These are phyloP conservation scores for Mortierella alpina DNA, from an alignment of 192 early-diverging fungal genomes.

Conservation along the genomic window DNA sequence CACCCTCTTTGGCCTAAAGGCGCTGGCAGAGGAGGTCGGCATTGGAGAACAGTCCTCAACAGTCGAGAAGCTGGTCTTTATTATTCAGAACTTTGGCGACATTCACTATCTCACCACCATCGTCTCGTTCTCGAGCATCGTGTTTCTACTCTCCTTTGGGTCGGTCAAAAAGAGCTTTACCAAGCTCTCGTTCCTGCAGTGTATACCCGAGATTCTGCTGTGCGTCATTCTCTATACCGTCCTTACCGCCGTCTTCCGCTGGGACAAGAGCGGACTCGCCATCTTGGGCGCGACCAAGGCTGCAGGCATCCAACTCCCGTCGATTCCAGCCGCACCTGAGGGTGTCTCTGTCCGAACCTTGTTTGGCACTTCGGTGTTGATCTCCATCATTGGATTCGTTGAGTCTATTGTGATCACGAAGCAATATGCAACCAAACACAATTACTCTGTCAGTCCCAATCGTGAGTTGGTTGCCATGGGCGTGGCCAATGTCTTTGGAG, in stretches of 20 bases:
- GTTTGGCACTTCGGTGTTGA: slow-evolving; percentile 85
- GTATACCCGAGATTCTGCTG: slow-evolving; percentile 92
- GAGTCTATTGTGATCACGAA: slow-evolving; percentile 96
- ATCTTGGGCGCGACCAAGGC: slow-evolving; percentile 85
- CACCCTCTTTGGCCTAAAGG: slow-evolving; percentile 75
- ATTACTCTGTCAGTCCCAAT: slow-evolving; percentile 94
- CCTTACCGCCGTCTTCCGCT: slow-evolving; percentile 70
- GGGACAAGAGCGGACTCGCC: slow-evolving; percentile 77
- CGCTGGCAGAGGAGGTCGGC: slow-evolving; percentile 53
- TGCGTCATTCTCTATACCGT: slow-evolving; percentile 82
- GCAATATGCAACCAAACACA: slow-evolving; percentile 90
- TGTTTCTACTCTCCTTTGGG: slow-evolving; percentile 72
- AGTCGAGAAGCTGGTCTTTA: slow-evolving; percentile 77
- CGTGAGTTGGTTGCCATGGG: slow-evolving; percentile 97
- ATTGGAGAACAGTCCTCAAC: slow-evolving; percentile 80
- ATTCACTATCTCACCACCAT: slow-evolving; percentile 76
- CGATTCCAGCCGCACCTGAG: slow-evolving; percentile 70
- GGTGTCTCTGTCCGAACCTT: slow-evolving; percentile 72
- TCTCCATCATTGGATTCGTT: slow-evolving; percentile 97
- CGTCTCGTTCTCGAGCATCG: slow-evolving; percentile 76
- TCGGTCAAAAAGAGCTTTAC: slow-evolving; percentile 64
- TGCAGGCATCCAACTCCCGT: slow-evolving; percentile 68
- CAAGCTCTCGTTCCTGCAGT: slow-evolving; percentile 70
- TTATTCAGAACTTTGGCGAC: slow-evolving; percentile 71
- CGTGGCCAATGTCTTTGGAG: slow-evolving; percentile 85